Evolutionary conservation across 768 basidiomycete species (phyloP).

Genomic region (Infundibulicybe gibba): DNA sequence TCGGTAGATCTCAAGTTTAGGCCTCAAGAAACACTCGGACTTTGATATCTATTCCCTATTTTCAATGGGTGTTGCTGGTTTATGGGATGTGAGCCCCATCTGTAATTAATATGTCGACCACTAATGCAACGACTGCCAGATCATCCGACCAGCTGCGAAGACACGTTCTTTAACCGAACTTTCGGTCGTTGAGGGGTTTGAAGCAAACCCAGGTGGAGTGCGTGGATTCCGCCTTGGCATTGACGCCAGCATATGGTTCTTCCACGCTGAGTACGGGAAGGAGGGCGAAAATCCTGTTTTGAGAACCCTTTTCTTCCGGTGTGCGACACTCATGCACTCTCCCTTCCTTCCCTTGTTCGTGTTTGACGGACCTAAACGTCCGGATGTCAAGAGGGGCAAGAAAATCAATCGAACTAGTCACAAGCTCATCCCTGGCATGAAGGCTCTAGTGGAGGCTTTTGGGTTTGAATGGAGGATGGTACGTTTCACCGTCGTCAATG

Average conservation of each 20-base stretch:
- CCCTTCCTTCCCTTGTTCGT: conserved; percentile 89
- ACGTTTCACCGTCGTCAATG: conserved; percentile 15
- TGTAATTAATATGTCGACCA: conserved; percentile 4
- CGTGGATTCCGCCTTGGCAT: conserved; percentile 84
- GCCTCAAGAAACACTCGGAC: conserved; percentile 2
- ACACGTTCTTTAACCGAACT: conserved; percentile 75
- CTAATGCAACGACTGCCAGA: conserved; percentile 26
- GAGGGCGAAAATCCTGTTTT: conserved; percentile 89
- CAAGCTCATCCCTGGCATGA: conserved; percentile 73
- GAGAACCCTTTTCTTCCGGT: conserved; percentile 81
- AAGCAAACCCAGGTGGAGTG: conserved; percentile 54
- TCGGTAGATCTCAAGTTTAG: too few species aligned
- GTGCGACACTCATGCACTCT: conserved; percentile 68
- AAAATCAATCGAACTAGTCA: conserved; percentile 57
- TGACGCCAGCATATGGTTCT: conserved; percentile 86
- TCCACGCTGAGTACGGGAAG: conserved; percentile 68
- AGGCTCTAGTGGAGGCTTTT: conserved; percentile 73
- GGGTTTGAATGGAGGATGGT: conserved; percentile 77
- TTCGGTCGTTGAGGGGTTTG: conserved; percentile 72
- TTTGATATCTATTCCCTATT: not conserved
- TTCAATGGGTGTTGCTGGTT: conserved; percentile 33
- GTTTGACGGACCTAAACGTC: conserved; percentile 87
- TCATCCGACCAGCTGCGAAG: conserved; percentile 68
- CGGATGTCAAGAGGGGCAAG: conserved; percentile 77
- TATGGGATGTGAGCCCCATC: conserved; percentile 36